Base-by-base conservation (phyloP, 768 basidiomycete genomes). In the Calocybe indica region DNA sequence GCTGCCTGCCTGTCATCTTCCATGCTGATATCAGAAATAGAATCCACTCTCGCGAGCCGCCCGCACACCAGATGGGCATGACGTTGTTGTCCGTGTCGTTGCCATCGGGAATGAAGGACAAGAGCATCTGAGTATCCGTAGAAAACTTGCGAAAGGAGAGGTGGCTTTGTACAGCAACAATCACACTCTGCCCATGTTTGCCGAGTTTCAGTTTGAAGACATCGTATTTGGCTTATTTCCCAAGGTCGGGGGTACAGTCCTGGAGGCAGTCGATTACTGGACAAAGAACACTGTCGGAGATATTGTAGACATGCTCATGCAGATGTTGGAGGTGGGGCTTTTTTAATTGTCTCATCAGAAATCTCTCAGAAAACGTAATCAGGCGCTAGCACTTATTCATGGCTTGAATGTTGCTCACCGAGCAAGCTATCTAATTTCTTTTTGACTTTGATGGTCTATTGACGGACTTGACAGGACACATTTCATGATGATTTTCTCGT, bases 401-500 rank as follows among this genome's bases (percentile, higher is more conserved):
- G 39, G 48, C 1, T 22, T 48, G 36, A 34, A 47, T 9, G 56
- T 65, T 34, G 59, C 62, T 1, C 61, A 65, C 55, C 49, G 59
- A n/a, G 62, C 62, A 44, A 53, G 58, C 53, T 15, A 10, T 32
- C 36, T 8, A 15, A 15, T 45, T 32, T 28, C n/a, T 14, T 15
- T 7, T 9, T 37, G 41, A 11, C 10, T 12, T 22, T 47, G 15
- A 10, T 45, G 1, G 2, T 22, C 8, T 22, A 22, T 22, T 22
- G 22, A 22, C 22, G 22, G 22, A 22, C 1, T 41, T 15, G 36
- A 11, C 39, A 66, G 62, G 62, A 66, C 38, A 59, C 62, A 11
- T 63, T 62, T 45, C 50, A 38, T 8, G 61, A 63, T 43, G 66
- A 68, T 46, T 66, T 63, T 40, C 44, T 65, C 3, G 39, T 65